Percentiles rank a stretch among this genome's conserved stretches.
phyloP scores from a whole-genome alignment of 1,284 basidiomycete species.

The Naganishia albida region DNA sequence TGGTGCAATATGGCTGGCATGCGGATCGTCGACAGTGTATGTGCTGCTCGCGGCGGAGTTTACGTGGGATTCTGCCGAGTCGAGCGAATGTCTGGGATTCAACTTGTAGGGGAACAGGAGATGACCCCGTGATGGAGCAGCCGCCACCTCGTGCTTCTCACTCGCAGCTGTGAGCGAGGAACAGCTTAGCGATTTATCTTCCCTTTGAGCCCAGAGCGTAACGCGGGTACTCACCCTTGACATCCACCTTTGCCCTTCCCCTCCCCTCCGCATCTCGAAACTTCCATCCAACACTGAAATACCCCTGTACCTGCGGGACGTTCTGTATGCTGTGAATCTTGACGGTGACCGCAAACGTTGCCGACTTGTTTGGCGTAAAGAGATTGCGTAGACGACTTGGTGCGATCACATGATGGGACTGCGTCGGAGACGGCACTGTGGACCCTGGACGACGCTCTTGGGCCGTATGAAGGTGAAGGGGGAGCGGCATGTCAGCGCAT shows the following conservation, averaged over 20 bases:
- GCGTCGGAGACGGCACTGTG: background rate
- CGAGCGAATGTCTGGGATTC: conserved; percentile 3
- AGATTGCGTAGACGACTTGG: conserved; percentile 26
- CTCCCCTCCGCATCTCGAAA: conserved; percentile 29
- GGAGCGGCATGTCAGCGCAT: background rate
- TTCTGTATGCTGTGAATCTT: conserved; percentile 34
- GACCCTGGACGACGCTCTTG: background rate
- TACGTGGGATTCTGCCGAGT: background rate
- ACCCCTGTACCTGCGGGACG: conserved; percentile 31
- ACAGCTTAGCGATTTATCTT: no score
- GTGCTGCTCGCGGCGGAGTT: conserved; percentile 1
- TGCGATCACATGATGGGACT: background rate
- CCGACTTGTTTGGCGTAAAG: conserved; percentile 27
- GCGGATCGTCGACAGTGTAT: background rate
- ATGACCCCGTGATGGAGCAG: background rate
- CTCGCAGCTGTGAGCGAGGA: background rate
- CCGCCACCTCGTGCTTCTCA: background rate
- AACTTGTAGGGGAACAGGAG: conserved; percentile 11
- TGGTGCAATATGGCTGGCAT: no score
- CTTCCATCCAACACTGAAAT: conserved; percentile 34
- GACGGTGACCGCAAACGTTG: conserved; percentile 30
- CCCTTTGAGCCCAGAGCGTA: background rate
- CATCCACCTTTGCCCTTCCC: conserved; percentile 16
- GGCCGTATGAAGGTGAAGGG: conserved; percentile 5
- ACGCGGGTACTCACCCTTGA: conserved; percentile 25